phyloP scores from a whole-genome alignment of 2,329 filamentous ascomycete species.

The Colletotrichum higginsianum region DNA sequence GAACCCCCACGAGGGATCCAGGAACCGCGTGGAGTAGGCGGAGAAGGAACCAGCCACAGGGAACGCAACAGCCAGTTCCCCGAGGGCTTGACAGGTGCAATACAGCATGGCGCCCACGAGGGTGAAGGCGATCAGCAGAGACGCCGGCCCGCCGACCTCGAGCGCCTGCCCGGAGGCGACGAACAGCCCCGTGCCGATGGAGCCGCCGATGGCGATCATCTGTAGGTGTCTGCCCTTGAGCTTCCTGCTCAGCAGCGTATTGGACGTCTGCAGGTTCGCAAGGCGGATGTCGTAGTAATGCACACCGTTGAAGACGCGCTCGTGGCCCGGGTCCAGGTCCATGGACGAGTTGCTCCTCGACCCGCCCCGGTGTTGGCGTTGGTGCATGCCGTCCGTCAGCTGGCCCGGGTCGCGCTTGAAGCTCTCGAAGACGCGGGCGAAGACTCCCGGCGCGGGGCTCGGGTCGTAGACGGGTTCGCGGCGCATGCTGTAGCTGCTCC shows the following conservation, averaged over 20 bases:
- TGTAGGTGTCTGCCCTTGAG: slow-evolving; percentile 90
- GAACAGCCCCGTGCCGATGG: slow-evolving; percentile 91
- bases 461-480: slow-evolving; percentile 64
- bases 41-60: slow-evolving; percentile 94
- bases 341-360: slow-evolving; percentile 57
- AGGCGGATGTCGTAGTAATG: slow-evolving; percentile 70
- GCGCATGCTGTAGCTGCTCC: slow-evolving; percentile 68
- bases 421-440: slow-evolving; percentile 68
- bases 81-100: slow-evolving; percentile 91
- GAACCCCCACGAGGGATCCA: slow-evolving; percentile 95
- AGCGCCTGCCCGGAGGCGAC: slow-evolving; percentile 85
- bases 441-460: slow-evolving; percentile 50
- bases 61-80: slow-evolving; percentile 91
- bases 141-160: slow-evolving; percentile 81
- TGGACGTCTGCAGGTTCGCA: slow-evolving; percentile 81
- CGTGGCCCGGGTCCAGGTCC: slow-evolving; percentile 48
- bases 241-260: slow-evolving; percentile 81
- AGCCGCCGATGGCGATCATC: slow-evolving; percentile 98
- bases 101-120: slow-evolving; percentile 91
- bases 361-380: slow-evolving; percentile 47
- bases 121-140: slow-evolving; percentile 81
- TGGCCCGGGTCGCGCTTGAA: slow-evolving; percentile 74
- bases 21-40: slow-evolving; percentile 90
- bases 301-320: slow-evolving; percentile 53
- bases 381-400: slow-evolving; percentile 52